Conservation (phyloP, 2,329 filamentous ascomycete species). For the Botrytis aclada region DNA sequence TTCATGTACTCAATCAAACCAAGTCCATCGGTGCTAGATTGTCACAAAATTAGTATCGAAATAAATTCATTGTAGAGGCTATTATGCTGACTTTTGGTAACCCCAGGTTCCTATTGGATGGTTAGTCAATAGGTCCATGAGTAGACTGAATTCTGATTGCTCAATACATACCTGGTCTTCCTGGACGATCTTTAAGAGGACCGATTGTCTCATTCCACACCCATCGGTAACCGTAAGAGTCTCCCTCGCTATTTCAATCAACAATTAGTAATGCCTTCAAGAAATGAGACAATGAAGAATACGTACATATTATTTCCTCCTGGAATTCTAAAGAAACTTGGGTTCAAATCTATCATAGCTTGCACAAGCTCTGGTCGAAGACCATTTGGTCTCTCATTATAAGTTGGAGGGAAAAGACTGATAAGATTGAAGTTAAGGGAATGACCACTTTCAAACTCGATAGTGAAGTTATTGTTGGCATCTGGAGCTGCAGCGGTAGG, state of each 20-base stretch:
- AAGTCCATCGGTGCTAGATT: conserved; percentile 45
- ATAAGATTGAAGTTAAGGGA: conserved; percentile 55
- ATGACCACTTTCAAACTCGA: conserved; percentile 47
- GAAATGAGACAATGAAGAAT: background rate
- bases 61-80: no score
- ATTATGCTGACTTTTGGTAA: conserved; percentile 9
- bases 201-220: conserved; percentile 44
- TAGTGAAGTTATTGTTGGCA: conserved; percentile 53
- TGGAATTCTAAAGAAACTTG: conserved; percentile 59
- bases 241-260: conserved; percentile 30
- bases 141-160: background rate
- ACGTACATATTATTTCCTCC: conserved; percentile 59
- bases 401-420: conserved; percentile 58
- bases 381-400: conserved; percentile 55
- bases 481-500: conserved; percentile 26
- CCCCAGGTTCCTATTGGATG: conserved; percentile 22
- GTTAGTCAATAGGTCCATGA: background rate
- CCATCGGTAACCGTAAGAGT: conserved; percentile 32
- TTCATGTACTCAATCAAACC: conserved; percentile 50
- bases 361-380: conserved; percentile 54
- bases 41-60: conserved; percentile 27
- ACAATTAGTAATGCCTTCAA: conserved; percentile 30
- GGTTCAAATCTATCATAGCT: conserved; percentile 49
- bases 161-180: conserved; percentile 44
- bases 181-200: conserved; percentile 38